phyloP scores from a whole-genome alignment of 371 early-diverging fungal species.

The Syncephalastrum monosporum region DNA sequence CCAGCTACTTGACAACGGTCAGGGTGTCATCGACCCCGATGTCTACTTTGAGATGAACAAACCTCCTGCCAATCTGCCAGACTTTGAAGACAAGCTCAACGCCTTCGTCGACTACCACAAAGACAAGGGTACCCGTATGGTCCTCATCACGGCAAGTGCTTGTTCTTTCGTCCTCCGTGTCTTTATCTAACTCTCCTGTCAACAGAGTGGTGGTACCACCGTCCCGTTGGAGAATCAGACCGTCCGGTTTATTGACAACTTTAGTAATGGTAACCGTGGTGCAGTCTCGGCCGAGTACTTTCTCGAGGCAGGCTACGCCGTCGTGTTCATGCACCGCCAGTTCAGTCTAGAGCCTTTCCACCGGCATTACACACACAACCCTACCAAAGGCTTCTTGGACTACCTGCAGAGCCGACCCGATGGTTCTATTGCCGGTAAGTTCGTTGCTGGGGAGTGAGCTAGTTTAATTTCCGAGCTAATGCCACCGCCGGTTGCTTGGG shows the following conservation, averaged over 20 bases:
- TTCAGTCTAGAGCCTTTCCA: constrained; percentile 91
- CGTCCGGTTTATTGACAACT: constrained; percentile 98
- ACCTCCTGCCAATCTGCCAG: constrained; percentile 71
- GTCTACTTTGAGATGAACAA: constrained; percentile 81
- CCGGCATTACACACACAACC: constrained; percentile 85
- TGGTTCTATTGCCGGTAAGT: constrained; percentile 56
- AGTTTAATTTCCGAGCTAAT: too few relatives aligned
- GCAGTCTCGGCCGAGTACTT: constrained; percentile 95
- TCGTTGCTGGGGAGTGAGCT: too few relatives aligned
- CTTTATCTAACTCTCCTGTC: background rate
- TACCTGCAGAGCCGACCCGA: constrained; percentile 62
- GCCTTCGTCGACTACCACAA: constrained; percentile 74
- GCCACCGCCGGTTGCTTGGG: too few relatives aligned
- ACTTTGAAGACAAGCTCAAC: constrained; percentile 58
- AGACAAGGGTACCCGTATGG: constrained; percentile 60
- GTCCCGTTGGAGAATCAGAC: constrained; percentile 96
- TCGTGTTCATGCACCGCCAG: constrained; percentile 94
- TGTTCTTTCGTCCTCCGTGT: background rate
- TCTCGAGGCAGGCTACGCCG: constrained; percentile 88
- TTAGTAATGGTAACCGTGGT: constrained; percentile 95
- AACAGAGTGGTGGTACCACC: constrained; percentile 93
- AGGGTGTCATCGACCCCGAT: constrained; percentile 66
- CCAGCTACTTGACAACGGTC: constrained; percentile 47
- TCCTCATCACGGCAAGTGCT: constrained; percentile 73
- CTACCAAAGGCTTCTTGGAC: constrained; percentile 75